phyloP scores from a whole-genome alignment of 2,329 filamentous ascomycete genomes.

The Camillea tinctor region DNA sequence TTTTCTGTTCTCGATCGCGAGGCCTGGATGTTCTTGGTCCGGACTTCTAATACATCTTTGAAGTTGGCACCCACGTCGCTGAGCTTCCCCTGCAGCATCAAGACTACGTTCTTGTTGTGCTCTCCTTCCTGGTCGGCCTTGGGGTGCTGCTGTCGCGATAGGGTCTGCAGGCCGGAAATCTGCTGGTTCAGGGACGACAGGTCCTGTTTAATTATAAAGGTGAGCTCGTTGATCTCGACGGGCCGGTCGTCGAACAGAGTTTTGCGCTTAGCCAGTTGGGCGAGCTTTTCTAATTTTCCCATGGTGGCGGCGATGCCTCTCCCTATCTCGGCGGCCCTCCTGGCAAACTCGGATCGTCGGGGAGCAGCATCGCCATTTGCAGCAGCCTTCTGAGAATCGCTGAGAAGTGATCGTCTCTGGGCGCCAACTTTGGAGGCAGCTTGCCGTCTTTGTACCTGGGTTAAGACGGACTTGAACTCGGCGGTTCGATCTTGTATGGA shows the following conservation, averaged over 20 bases:
- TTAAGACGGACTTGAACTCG: conserved; percentile 91
- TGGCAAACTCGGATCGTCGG: conserved; percentile 86
- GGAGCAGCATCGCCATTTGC: conserved; percentile 53
- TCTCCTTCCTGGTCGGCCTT: conserved; percentile 80
- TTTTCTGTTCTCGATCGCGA: conserved; percentile 91
- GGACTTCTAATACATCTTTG: conserved; percentile 93
- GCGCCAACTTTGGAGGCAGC: conserved; percentile 73
- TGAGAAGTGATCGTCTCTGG: conserved; percentile 78
- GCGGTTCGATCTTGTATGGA: conserved; percentile 95
- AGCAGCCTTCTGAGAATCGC: conserved; percentile 67
- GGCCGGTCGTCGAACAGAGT: conserved; percentile 96
- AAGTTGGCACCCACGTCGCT: conserved; percentile 93
- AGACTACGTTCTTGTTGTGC: conserved; percentile 96
- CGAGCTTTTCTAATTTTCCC: conserved; percentile 90
- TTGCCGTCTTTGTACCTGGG: conserved; percentile 79
- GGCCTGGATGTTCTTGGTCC: conserved; percentile 97
- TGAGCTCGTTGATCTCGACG: conserved; percentile 95
- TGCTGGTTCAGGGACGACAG: conserved; percentile 80
- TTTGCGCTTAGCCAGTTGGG: conserved; percentile 91
- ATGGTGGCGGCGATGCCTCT: conserved; percentile 89
- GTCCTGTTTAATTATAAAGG: conserved; percentile 97
- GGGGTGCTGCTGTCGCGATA: conserved; percentile 76
- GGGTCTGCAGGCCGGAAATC: conserved; percentile 76
- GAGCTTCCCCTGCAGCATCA: conserved; percentile 85
- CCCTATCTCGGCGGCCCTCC: conserved; percentile 87